phyloP scores from a whole-genome alignment of 2,329 filamentous ascomycete genomes.

The Verticillium zaregamsianum region DNA sequence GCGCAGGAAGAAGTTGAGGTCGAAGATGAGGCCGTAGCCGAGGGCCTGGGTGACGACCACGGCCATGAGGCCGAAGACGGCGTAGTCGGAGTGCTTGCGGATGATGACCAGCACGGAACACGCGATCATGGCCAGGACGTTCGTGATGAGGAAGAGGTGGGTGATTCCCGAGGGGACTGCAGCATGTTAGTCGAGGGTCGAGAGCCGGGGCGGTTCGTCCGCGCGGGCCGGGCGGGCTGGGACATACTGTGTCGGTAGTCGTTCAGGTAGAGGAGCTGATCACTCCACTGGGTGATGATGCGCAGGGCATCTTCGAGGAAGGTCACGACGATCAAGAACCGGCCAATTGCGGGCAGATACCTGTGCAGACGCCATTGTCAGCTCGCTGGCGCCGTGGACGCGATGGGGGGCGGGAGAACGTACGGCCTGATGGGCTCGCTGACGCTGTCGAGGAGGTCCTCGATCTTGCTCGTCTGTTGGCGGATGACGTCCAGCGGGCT shows the following conservation, averaged over 20 bases:
- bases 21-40: constrained; percentile 96
- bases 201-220: background rate
- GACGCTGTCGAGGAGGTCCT: constrained; percentile 82
- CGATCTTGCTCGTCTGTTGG: constrained; percentile 96
- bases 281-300: constrained; percentile 95
- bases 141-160: constrained; percentile 86
- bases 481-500: constrained; percentile 84
- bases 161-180: constrained; percentile 84
- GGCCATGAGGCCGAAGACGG: constrained; percentile 81
- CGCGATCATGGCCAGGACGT: constrained; percentile 80
- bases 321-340: constrained; percentile 96
- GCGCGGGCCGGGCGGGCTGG: background rate
- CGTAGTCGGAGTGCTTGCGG: constrained; percentile 90
- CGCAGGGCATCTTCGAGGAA: constrained; percentile 95
- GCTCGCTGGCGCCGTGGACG: background rate
- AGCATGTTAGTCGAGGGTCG: background rate
- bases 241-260: constrained; percentile 88
- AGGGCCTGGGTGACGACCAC: constrained; percentile 93
- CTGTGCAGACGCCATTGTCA: constrained; percentile 39
- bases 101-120: constrained; percentile 86
- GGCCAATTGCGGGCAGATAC: constrained; percentile 90
- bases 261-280: constrained; percentile 88
- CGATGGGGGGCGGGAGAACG: constrained; percentile 35
- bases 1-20: constrained; percentile 99
- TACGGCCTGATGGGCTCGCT: constrained; percentile 94